phyloP scores from a whole-genome alignment of 2,329 filamentous ascomycete genomes.

The Paraphaeosphaeria minitans region DNA sequence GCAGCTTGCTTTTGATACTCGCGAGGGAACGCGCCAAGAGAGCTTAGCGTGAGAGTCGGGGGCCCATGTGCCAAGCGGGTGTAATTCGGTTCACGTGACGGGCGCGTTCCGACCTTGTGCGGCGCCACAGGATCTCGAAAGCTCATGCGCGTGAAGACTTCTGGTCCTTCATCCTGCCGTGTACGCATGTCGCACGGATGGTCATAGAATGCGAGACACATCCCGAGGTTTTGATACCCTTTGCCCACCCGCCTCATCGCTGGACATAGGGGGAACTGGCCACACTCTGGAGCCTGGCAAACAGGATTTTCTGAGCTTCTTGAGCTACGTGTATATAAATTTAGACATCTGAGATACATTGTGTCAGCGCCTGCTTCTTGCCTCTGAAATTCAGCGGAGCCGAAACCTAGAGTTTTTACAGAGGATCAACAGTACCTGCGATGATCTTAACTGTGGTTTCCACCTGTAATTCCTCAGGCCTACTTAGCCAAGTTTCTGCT shows the following conservation, averaged over 20 bases:
- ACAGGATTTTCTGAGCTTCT: background rate
- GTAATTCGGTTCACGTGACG: background rate
- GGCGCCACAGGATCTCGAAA: no score
- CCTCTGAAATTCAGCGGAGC: background rate
- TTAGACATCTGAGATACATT: background rate
- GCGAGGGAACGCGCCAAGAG: background rate
- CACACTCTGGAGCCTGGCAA: background rate
- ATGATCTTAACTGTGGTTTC: background rate
- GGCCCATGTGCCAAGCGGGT: background rate
- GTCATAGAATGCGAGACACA: no score
- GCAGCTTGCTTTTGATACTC: background rate
- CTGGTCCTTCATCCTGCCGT: no score
- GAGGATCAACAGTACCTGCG: background rate
- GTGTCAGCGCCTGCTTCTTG: background rate
- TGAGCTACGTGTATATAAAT: background rate
- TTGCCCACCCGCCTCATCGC: no score
- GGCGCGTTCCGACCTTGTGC: background rate
- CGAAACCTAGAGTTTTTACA: no score
- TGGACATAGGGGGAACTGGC: no score
- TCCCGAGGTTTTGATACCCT: no score
- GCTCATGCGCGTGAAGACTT: no score
- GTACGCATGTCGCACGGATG: no score
- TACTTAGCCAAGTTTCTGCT: no score
- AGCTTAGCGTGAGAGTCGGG: background rate
- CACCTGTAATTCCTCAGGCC: no score